These are phyloP conservation scores for Rhodotorula glutinis DNA, from an alignment of 1,284 basidiomycete species.

Conservation along the genomic window DNA sequence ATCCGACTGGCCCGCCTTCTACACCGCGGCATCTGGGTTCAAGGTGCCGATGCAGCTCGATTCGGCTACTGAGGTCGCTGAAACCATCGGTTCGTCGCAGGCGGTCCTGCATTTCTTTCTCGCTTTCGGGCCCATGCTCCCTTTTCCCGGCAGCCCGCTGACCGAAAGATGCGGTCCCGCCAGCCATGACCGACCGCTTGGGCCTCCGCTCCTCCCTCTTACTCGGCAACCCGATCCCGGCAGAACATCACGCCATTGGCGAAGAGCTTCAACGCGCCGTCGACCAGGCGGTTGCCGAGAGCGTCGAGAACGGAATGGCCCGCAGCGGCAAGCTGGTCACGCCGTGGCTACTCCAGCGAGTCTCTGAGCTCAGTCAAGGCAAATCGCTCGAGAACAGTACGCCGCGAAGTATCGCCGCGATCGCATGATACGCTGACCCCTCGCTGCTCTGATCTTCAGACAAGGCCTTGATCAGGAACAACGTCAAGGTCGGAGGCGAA, in stretches of 20 bases:
- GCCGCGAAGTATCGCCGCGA: slow-evolving; percentile 40
- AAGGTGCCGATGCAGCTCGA: slow-evolving; percentile 54
- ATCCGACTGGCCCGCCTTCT: slow-evolving; percentile 91
- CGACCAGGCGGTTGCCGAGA: slow-evolving; percentile 79
- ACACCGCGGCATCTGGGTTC: slow-evolving; percentile 76
- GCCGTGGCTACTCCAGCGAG: slow-evolving; percentile 86
- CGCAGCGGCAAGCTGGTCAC: slow-evolving; percentile 86
- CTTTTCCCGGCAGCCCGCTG: background rate
- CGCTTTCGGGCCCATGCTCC: too few species aligned
- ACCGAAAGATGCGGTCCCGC: background rate
- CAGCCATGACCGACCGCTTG: slow-evolving; percentile 52
- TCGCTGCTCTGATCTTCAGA: slow-evolving; percentile 54
- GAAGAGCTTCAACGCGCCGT: slow-evolving; percentile 72
- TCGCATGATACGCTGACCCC: background rate
- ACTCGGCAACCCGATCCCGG: slow-evolving; percentile 87
- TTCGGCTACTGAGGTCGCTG: slow-evolving; percentile 63
- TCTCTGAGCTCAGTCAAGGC: slow-evolving; percentile 76
- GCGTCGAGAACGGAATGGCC: slow-evolving; percentile 74
- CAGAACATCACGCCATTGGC: slow-evolving; percentile 66
- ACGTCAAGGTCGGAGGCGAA: slow-evolving; percentile 76
- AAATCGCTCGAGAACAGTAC: slow-evolving; percentile 68
- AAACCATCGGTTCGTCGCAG: slow-evolving; percentile 61
- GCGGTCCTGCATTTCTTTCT: background rate
- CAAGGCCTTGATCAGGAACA: slow-evolving; percentile 85
- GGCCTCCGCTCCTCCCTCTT: slow-evolving; percentile 69